A percentile compares a stretch with the other conserved stretches of the same genome.
Evolutionary conservation across 495 filamentous ascomycete genomes (phyloP).

Genomic region (Aspergillus carlsbadensis): DNA sequence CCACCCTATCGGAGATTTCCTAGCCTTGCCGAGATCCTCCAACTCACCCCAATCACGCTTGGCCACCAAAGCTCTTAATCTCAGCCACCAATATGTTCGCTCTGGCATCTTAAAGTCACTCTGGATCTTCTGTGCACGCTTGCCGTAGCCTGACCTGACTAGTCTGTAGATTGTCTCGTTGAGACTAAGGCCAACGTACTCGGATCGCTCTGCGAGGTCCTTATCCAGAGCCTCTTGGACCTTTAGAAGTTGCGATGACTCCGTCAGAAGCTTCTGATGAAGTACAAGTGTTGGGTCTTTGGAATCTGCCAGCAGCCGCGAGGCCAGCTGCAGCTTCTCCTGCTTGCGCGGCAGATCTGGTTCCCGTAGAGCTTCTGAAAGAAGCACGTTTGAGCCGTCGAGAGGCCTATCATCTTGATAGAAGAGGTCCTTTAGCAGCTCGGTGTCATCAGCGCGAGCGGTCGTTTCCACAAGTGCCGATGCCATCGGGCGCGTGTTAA

Average conservation of each 20-base stretch:
- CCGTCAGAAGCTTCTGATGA: constrained; percentile 72
- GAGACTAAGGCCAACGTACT: constrained; percentile 79
- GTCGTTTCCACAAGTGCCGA: constrained; percentile 86
- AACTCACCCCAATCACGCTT: constrained; percentile 89
- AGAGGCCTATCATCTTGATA: constrained; percentile 94
- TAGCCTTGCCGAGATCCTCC: constrained; percentile 69
- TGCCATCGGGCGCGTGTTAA: constrained; percentile 82
- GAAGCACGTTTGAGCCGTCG: constrained; percentile 83
- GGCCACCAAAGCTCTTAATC: constrained; percentile 82
- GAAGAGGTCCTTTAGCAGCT: constrained; percentile 91
- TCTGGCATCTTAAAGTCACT: constrained; percentile 91
- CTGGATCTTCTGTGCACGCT: constrained; percentile 80
- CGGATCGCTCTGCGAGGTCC: constrained; percentile 62
- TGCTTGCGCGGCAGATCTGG: constrained; percentile 58
- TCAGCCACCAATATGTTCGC: constrained; percentile 86
- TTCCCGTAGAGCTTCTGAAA: constrained; percentile 75
- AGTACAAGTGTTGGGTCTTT: constrained; percentile 68
- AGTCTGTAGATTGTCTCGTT: constrained; percentile 90
- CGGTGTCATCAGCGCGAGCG: constrained; percentile 71
- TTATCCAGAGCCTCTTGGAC: constrained; percentile 82
- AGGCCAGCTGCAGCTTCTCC: constrained; percentile 84
- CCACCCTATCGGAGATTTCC: constrained; percentile 95
- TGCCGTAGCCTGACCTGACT: constrained; percentile 69
- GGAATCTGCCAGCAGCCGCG: constrained; percentile 77
- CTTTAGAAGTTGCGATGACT: constrained; percentile 74